Evolutionary conservation across 2,329 filamentous ascomycete species (phyloP).

Genomic region (Penicillium glabrum): DNA sequence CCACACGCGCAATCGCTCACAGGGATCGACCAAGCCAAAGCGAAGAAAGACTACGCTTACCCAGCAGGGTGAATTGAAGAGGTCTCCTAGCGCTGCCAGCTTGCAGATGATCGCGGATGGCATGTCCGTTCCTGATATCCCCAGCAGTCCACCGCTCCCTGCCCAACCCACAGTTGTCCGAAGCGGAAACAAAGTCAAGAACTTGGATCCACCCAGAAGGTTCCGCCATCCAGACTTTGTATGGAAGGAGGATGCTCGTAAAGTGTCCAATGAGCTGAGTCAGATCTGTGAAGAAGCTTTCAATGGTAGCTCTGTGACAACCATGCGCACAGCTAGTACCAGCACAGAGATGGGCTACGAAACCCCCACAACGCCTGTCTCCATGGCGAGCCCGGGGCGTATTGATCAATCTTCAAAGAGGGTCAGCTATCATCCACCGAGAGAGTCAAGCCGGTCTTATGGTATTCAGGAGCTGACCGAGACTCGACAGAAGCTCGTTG

Average conservation of each 20-base stretch:
- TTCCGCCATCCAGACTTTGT: conserved; percentile 46
- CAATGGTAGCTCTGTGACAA: conserved; percentile 64
- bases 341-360: conserved; percentile 45
- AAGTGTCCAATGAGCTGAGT: conserved; percentile 81
- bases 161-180: conserved; percentile 40
- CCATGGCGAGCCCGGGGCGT: conserved; percentile 32
- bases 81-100: conserved; percentile 26
- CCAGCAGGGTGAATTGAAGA: conserved; percentile 25
- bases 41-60: conserved; percentile 16
- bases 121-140: conserved; percentile 22
- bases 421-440: conserved; percentile 35
- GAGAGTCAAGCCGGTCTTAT: conserved; percentile 52
- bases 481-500: conserved; percentile 58
- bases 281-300: conserved; percentile 93
- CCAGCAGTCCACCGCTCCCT: conserved; percentile 41
- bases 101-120: conserved; percentile 23
- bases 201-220: conserved; percentile 42
- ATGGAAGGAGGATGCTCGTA: conserved; percentile 75
- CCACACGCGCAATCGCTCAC: conserved; percentile 49
- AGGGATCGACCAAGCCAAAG: conserved; percentile 29
- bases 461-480: conserved; percentile 58
- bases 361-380: conserved; percentile 52
- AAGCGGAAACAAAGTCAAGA: conserved; percentile 29
- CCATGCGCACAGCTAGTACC: conserved; percentile 45
- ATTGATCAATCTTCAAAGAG: conserved; percentile 12